Evolutionary conservation across 192 early-diverging fungal species (phyloP).

Genomic region (Jimgerdemannia lactiflua): DNA sequence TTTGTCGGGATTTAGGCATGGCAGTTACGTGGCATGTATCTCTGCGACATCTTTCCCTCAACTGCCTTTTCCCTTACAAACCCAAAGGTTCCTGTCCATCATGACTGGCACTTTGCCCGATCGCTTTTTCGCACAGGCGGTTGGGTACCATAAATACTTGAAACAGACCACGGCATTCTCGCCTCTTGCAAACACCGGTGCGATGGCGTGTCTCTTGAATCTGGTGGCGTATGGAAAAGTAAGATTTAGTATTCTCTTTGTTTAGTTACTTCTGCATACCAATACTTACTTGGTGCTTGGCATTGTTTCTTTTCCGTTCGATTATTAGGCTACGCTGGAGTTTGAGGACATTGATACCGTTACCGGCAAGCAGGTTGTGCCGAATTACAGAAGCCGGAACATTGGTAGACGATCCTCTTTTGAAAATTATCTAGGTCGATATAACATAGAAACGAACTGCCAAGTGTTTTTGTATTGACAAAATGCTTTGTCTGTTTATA

Average conservation of each 20-base stretch:
- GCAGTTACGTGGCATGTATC: no score
- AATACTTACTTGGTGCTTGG: no score
- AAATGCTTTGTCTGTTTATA: no score
- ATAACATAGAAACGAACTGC: no score
- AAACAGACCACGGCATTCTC: conserved; percentile 6
- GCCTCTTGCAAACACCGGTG: conserved; percentile 16
- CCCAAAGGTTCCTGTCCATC: conserved; percentile 15
- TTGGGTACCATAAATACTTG: conserved; percentile 3
- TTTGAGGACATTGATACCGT: conserved; percentile 5
- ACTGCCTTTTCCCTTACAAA: no score
- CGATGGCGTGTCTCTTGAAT: conserved; percentile 25
- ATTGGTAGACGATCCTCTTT: conserved; percentile 10
- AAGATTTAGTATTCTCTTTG: not conserved
- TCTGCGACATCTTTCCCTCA: no score
- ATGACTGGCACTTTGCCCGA: conserved; percentile 18
- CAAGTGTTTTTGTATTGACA: not conserved
- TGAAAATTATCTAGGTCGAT: no score
- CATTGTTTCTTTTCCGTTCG: no score
- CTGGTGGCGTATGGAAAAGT: conserved; percentile 16
- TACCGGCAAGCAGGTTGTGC: conserved; percentile 1
- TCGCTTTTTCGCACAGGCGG: conserved; percentile 20
- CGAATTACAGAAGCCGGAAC: conserved; percentile 17
- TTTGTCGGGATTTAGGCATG: no score
- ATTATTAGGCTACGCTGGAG: not conserved
- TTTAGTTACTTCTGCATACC: not conserved